Percentiles rank a stretch among this genome's conserved stretches.
Conservation (phyloP, 2,329 filamentous ascomycete species). For the Penicillium sp. region DNA sequence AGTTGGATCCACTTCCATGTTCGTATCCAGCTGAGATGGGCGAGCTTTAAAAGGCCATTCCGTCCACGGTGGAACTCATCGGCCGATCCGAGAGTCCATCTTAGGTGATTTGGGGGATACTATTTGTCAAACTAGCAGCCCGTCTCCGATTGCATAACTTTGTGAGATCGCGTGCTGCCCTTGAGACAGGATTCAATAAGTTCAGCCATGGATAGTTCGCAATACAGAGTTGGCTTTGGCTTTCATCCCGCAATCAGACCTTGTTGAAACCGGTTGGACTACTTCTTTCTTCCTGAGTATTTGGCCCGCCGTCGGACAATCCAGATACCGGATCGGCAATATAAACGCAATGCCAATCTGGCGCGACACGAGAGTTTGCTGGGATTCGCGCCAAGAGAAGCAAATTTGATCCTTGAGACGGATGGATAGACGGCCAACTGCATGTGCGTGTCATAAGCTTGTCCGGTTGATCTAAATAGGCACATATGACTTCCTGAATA, state of each 20-base stretch:
- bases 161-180: constrained; percentile 14
- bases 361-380: constrained; percentile 27
- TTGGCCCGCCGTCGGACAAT: constrained; percentile 4
- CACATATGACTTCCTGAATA: not conserved
- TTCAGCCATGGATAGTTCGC: not conserved
- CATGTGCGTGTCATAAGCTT: constrained; percentile 12
- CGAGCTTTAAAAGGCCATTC: not conserved
- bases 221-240: not conserved
- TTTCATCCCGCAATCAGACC: not conserved
- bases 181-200: constrained; percentile 9
- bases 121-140: constrained; percentile 1
- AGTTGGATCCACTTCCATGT: not conserved
- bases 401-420: constrained; percentile 6
- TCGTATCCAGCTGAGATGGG: constrained; percentile 4
- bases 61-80: not conserved
- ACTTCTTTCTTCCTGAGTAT: not conserved
- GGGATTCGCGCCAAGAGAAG: constrained; percentile 27
- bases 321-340: constrained; percentile 29
- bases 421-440: constrained; percentile 19
- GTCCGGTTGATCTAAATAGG: not conserved
- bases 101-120: not conserved
- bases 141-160: not conserved
- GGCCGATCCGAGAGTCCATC: not conserved
- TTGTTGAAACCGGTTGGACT: not conserved
- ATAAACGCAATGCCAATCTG: constrained; percentile 25